Conservation (phyloP, 225 moss, liverwort and hornwort species). For the Antitrichia curtipendula region DNA sequence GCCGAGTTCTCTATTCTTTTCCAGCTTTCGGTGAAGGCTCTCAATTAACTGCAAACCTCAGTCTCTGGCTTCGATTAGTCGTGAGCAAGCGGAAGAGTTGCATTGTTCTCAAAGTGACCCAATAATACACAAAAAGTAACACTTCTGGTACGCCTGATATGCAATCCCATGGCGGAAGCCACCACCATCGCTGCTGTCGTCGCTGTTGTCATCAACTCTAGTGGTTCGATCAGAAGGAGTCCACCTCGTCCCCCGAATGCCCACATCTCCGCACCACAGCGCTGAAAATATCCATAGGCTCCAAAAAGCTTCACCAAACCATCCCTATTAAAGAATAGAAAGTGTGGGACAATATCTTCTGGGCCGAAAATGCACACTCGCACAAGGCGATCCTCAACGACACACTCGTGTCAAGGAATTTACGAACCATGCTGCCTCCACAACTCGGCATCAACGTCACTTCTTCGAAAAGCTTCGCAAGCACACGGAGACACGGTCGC, state of each 20-base stretch:
- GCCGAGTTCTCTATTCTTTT: too few relatives aligned
- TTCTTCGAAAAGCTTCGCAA: neutral
- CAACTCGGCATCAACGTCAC: neutral
- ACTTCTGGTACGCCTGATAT: neutral
- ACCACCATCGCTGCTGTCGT: neutral
- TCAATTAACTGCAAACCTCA: neutral
- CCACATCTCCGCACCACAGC: neutral
- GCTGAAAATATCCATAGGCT: neutral
- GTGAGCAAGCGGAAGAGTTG: neutral
- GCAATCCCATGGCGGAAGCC: neutral
- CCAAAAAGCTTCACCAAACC: neutral
- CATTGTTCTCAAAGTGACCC: neutral
- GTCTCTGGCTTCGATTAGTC: neutral
- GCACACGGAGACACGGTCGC: neutral
- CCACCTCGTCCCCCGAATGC: neutral
- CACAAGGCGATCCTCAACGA: neutral
- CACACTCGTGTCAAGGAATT: neutral
- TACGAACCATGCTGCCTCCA: neutral
- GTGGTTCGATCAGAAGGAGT: neutral
- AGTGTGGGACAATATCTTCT: neutral
- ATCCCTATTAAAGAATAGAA: neutral
- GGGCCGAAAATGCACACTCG: neutral
- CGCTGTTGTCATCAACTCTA: neutral
- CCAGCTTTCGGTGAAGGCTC: neutral
- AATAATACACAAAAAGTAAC: neutral